Conservation (phyloP, 2,329 filamentous ascomycete species). For the Pseudogymnoascus sp. region DNA sequence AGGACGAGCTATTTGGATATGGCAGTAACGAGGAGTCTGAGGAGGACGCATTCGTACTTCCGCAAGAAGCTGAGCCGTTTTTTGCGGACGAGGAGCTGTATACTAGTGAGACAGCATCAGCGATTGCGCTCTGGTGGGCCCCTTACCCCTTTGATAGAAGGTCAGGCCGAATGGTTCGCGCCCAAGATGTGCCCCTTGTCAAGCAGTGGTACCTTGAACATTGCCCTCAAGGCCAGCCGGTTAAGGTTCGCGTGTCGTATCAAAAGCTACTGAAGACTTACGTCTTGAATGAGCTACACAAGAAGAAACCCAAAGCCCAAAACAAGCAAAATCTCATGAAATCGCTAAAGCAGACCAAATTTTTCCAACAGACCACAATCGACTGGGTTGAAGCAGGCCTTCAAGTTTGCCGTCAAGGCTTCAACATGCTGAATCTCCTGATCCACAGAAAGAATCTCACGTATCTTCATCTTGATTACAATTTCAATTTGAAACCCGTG, state of each 20-base stretch:
- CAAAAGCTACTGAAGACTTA: constrained; percentile 95
- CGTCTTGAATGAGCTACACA: constrained; percentile 93
- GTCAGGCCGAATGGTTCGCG: constrained; percentile 91
- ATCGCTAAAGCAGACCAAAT: constrained; percentile 91
- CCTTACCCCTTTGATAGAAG: constrained; percentile 91
- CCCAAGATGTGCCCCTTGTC: constrained; percentile 90
- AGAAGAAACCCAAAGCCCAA: constrained; percentile 88
- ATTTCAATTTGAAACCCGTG: constrained; percentile 98
- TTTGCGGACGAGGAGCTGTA: constrained; percentile 81
- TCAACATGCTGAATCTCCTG: constrained; percentile 97
- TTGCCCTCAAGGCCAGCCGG: constrained; percentile 79
- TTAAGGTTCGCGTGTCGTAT: constrained; percentile 96
- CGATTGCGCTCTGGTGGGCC: constrained; percentile 95
- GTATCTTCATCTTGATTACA: constrained; percentile 97
- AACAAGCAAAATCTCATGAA: constrained; percentile 88
- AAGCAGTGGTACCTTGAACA: constrained; percentile 99
- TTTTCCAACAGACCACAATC: constrained; percentile 98
- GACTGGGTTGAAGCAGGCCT: constrained; percentile 99
- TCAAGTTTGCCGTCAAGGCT: constrained; percentile 94
- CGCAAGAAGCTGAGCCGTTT: constrained; percentile 74
- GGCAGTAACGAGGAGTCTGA: constrained; percentile 61
- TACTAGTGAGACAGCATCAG: constrained; percentile 79
- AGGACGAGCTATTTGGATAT: constrained; percentile 83
- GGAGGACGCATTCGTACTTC: constrained; percentile 79
- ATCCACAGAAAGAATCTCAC: constrained; percentile 98